phyloP scores from a whole-genome alignment of 202 grass and related monocot genomes.

The Thinopyrum obtusiflorum region DNA sequence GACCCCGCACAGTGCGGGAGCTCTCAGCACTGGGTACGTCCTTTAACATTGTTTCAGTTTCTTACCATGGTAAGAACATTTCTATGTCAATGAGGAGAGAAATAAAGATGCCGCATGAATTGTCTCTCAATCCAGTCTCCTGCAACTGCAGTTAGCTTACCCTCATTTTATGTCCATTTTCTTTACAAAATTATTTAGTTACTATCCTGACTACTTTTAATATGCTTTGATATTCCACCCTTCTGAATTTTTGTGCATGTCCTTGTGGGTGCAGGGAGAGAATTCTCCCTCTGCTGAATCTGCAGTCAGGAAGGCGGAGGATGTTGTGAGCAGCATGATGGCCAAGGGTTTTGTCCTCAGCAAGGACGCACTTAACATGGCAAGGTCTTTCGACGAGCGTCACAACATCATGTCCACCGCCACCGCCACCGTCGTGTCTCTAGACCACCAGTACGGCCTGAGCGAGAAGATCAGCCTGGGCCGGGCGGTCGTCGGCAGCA shows the following conservation, averaged over 20 bases:
- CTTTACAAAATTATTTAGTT: background rate
- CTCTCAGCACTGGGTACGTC: too few species aligned
- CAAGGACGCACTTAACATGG: slow-evolving; percentile 75
- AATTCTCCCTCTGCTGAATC: slow-evolving; percentile 42
- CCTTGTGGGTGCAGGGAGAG: slow-evolving; percentile 28
- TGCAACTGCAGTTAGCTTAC: background rate
- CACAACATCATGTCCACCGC: slow-evolving; percentile 83
- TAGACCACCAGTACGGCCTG: slow-evolving; percentile 77
- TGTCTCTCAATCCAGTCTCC: background rate
- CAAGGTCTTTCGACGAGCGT: slow-evolving; percentile 75
- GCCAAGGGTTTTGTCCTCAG: slow-evolving; percentile 94
- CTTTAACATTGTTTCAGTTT: background rate
- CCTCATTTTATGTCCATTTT: background rate
- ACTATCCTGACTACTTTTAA: background rate
- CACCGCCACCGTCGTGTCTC: slow-evolving; percentile 64
- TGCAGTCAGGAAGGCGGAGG: slow-evolving; percentile 87
- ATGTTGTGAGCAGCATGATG: slow-evolving; percentile 96
- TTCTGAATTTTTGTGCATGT: slow-evolving; percentile 24
- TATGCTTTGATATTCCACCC: slow-evolving; percentile 3
- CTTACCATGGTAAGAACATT: background rate
- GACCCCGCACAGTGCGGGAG: too few species aligned
- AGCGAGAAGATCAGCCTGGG: slow-evolving; percentile 80
- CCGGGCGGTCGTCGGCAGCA: slow-evolving; percentile 63
- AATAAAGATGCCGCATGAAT: background rate
- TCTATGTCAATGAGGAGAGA: background rate